Percentiles rank a stretch among this genome's conserved stretches.
These are phyloP conservation scores for Benincasa hispida DNA, from an alignment of 306 rosid species.

Conservation along the genomic window DNA sequence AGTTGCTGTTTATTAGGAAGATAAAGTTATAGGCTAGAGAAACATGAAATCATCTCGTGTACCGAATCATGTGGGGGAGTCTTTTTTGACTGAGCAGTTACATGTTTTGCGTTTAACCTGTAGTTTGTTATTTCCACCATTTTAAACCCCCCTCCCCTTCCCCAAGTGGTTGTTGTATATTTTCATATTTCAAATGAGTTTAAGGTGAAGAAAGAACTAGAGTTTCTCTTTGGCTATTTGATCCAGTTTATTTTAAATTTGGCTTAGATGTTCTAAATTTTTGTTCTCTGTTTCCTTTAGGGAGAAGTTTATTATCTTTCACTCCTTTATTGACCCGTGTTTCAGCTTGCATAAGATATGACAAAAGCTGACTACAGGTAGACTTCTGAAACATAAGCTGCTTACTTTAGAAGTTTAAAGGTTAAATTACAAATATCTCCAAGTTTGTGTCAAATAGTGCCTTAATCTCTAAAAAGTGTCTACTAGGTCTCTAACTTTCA, in stretches of 20 bases:
- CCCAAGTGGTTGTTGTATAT: neutral
- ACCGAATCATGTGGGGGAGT: neutral
- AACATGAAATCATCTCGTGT: neutral
- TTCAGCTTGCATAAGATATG: neutral
- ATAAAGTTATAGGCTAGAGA: neutral
- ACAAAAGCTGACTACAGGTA: neutral
- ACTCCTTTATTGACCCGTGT: neutral
- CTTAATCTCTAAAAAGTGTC: too few species aligned
- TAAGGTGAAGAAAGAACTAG: neutral
- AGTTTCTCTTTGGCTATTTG: neutral
- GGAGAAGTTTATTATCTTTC: neutral
- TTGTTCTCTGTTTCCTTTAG: neutral
- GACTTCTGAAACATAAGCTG: too few species aligned
- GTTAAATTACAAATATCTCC: too few species aligned
- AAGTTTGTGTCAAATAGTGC: too few species aligned
- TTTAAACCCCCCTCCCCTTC: neutral
- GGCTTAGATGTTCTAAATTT: neutral
- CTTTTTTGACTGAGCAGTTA: neutral
- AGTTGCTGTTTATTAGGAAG: neutral
- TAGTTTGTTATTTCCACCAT: neutral
- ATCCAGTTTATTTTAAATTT: neutral
- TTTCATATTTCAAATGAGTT: neutral
- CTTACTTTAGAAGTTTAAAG: too few species aligned
- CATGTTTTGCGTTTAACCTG: neutral
- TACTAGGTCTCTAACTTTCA: too few species aligned